These are phyloP conservation scores for Penicillium nucicola DNA, from an alignment of 495 filamentous ascomycete species.

Conservation along the genomic window DNA sequence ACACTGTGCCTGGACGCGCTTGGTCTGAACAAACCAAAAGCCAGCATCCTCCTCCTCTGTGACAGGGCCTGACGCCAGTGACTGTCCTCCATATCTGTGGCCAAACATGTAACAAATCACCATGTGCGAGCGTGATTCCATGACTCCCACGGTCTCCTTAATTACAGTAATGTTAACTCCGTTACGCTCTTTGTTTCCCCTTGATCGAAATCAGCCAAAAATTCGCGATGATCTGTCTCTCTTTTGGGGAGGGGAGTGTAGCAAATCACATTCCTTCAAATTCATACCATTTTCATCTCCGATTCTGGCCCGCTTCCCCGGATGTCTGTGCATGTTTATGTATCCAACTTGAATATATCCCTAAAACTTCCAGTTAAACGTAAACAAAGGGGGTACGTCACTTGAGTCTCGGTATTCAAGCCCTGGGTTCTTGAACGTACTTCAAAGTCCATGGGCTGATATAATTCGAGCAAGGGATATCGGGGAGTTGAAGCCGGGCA, in stretches of 20 bases:
- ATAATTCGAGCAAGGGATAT: conserved; percentile 23
- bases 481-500: conserved; percentile 16
- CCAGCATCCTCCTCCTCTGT: neutral
- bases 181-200: neutral
- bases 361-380: neutral
- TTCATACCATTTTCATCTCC: too few relatives aligned
- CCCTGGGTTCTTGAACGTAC: neutral
- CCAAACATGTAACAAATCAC: conserved; percentile 2
- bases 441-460: too few relatives aligned
- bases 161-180: too few relatives aligned
- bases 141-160: neutral
- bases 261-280: conserved; percentile 19
- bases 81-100: neutral
- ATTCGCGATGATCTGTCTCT: conserved; percentile 5
- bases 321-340: conserved; percentile 4
- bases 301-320: conserved; percentile 18
- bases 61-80: conserved; percentile 5
- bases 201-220: conserved; percentile 3
- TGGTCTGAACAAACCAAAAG: conserved; percentile 1
- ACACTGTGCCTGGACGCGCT: conserved; percentile 2
- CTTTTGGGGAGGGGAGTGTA: conserved; percentile 8
- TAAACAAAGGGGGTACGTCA: neutral
- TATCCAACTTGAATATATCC: conserved; percentile 1
- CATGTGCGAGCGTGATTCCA: neutral
- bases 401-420: neutral